Base-by-base conservation (phyloP, 192 early-diverging fungal genomes). In the Coemansia reversa region DNA sequence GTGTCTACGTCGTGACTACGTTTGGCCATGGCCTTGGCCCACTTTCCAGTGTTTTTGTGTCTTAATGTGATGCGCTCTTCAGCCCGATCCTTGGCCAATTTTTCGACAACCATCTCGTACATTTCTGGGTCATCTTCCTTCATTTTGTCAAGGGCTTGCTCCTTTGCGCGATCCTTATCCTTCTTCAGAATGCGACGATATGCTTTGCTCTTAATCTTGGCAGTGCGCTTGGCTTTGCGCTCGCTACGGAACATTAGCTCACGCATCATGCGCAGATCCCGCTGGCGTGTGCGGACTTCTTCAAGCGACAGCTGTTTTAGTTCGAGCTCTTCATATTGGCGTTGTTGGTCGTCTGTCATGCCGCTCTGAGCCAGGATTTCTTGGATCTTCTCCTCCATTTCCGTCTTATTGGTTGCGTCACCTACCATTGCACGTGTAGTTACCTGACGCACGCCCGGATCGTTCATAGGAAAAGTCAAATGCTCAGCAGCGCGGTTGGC, bases 151-250 rank as follows among this genome's bases (percentile, higher is more conserved):
- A 75, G 69, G 2, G 89, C 90, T 61, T 88, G 74, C 51, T 88
- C 84, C 60, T 62, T 75, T 51, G 71, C 83, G 27, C 86, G 86
- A 55, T 72, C 75, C 62, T 86, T 91, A 35, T 93, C 91, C 72
- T 90, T 90, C 68, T 92, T 93, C 57, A 87, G 83, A 29, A 99
- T 90, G 62, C 93, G 90, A 28, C 91, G 88, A 66, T 95, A 99
- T 4, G 92, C 78, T 80, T 97, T 98, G 83, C 92, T 94, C 83
- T 99, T 99, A 75, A 99, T 98, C 81, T 98, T 98, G 54, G 93
- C 90, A 35, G 92, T 83, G 51, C 94, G 88, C 75, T 94, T 96
- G 53, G 89, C 87, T 62, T 95, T 94, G 39, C 89, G 85, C 71
- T 98, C 95, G 49, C 92, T 85, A 30, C 93, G 92, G 83, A 96